Evolutionary conservation across 345 rosid species (phyloP).

Genomic region (Salix exigua): DNA sequence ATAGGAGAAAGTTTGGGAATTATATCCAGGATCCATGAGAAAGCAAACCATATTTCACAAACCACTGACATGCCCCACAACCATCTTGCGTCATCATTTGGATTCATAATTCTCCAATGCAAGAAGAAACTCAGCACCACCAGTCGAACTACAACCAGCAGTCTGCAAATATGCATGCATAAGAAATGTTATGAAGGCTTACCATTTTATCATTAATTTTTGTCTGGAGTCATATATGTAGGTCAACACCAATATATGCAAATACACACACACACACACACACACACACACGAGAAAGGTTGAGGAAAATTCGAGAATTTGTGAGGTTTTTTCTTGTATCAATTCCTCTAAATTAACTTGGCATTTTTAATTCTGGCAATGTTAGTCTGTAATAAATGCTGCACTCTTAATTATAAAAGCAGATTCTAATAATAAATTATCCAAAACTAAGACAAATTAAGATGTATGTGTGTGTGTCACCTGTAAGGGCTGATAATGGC

Average conservation of each 20-base stretch:
- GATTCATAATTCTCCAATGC: conserved; percentile 73
- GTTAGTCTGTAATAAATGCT: not conserved
- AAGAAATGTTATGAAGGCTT: not conserved
- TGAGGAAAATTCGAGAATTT: not conserved
- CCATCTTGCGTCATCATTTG: conserved; percentile 83
- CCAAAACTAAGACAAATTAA: not conserved
- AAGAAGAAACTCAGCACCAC: conserved; percentile 71
- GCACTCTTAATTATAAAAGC: not conserved
- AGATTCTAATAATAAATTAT: not conserved
- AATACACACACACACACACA: rapidly evolving
- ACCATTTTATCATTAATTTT: not conserved
- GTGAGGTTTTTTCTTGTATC: not conserved
- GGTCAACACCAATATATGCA: no score
- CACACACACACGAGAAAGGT: not conserved
- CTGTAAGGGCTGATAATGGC: conserved; percentile 82
- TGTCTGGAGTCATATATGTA: no score
- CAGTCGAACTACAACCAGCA: conserved; percentile 50
- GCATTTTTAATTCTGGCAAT: not conserved
- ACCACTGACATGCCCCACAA: conserved; percentile 77
- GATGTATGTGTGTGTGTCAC: not conserved
- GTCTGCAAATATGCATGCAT: conserved; percentile 19
- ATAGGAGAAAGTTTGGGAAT: conserved; percentile 77
- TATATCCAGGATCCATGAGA: conserved; percentile 94
- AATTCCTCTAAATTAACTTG: not conserved
- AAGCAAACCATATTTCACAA: conserved; percentile 89